These are phyloP conservation scores for Cajanus cajan DNA, from an alignment of 306 rosid genomes.

Conservation along the genomic window DNA sequence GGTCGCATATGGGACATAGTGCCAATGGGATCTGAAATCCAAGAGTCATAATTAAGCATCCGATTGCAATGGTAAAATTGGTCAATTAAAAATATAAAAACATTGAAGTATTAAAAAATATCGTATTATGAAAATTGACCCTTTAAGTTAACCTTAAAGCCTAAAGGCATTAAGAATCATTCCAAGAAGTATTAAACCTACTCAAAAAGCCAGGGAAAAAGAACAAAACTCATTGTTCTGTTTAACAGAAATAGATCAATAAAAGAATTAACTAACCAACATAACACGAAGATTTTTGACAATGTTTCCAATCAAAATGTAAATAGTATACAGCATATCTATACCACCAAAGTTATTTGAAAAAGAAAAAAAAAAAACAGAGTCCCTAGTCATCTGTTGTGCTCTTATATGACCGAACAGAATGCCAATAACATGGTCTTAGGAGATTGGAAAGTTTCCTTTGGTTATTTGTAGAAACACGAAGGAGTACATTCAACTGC, in stretches of 20 bases:
- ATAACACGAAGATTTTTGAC: not conserved
- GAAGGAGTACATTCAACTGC: not conserved
- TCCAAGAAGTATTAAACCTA: not conserved
- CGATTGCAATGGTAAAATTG: not conserved
- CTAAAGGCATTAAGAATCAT: not conserved
- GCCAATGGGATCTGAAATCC: slow-evolving; percentile 57
- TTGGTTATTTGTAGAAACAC: slow-evolving; percentile 19
- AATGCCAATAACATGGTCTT: not conserved
- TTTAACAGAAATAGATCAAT: not conserved
- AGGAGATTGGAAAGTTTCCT: not conserved
- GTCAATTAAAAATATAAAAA: not conserved
- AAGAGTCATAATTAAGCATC: slow-evolving; percentile 26
- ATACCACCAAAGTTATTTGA: not conserved
- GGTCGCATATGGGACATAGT: slow-evolving; percentile 52
- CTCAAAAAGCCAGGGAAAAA: not conserved
- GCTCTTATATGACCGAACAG: not conserved
- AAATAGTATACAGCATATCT: not conserved
- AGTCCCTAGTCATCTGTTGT: not conserved
- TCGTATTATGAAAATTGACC: not conserved
- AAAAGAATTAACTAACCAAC: not conserved
- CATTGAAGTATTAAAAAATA: not conserved
- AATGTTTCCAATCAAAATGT: not conserved
- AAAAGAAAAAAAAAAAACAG: not conserved
- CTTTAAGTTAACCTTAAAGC: not conserved
- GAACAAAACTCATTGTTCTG: not conserved